phyloP scores from a whole-genome alignment of 352 stramenopile genomes.

The Pythium rishiriense region DNA sequence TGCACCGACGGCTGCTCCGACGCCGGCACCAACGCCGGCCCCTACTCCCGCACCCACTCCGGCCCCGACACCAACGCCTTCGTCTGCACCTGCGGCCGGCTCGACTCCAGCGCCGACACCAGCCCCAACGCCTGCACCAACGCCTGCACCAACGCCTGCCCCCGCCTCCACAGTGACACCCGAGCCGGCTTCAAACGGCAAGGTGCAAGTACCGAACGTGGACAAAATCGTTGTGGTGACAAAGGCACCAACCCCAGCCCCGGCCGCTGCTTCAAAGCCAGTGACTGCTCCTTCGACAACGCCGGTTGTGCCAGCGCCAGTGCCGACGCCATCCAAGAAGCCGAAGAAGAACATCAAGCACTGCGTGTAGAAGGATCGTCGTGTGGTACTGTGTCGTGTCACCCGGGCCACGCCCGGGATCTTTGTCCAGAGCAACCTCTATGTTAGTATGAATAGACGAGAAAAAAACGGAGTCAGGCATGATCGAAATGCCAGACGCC shows the following conservation, averaged over 20 bases:
- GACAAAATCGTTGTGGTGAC: slow-evolving; percentile 4
- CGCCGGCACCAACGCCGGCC: not conserved
- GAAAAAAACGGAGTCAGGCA: not conserved
- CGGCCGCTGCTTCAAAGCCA: not conserved
- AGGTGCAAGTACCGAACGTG: slow-evolving; percentile 12
- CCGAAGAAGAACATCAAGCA: slow-evolving; percentile 27
- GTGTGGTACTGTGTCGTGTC: not conserved
- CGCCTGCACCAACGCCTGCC: not conserved
- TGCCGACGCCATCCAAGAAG: slow-evolving; percentile 12
- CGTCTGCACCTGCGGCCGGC: not conserved
- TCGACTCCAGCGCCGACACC: slow-evolving; percentile 11
- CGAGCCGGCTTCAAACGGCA: slow-evolving; percentile 4
- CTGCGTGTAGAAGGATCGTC: slow-evolving; percentile 27
- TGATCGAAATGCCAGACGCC: slow-evolving; percentile 3
- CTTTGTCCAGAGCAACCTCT: not conserved
- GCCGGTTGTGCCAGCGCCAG: not conserved
- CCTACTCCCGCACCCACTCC: slow-evolving; percentile 1
- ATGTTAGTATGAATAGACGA: slow-evolving; percentile 6
- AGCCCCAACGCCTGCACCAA: slow-evolving; percentile 14
- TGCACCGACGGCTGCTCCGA: not conserved
- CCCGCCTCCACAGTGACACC: not conserved
- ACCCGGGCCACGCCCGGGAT: not conserved
- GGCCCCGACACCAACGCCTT: slow-evolving; percentile 8
- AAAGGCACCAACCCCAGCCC: not conserved
- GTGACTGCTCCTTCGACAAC: too few species aligned